Conservation (phyloP, 495 filamentous ascomycete genomes). For the Darksidea phi region DNA sequence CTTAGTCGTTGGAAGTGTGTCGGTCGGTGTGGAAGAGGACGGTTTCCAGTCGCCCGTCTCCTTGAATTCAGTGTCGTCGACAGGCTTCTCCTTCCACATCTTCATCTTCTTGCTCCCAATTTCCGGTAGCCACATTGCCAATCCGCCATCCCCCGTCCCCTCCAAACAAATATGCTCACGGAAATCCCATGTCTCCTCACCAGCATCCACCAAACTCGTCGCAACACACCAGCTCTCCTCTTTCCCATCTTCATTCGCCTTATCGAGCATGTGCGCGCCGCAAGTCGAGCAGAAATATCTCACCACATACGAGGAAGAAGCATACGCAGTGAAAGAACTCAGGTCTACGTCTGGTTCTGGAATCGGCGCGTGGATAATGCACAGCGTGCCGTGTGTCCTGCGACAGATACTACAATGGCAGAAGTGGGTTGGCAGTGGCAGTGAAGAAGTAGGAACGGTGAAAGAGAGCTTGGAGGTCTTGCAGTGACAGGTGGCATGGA, state of each 20-base stretch:
- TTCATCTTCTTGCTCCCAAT: conserved; percentile 7
- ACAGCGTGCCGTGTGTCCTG: conserved; percentile 57
- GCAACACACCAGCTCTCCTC: conserved; percentile 37
- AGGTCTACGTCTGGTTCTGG: conserved; percentile 36
- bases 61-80: not conserved
- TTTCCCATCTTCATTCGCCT: conserved; percentile 36
- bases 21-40: not conserved
- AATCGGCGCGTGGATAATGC: conserved; percentile 49
- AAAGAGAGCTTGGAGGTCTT: conserved; percentile 50
- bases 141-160: conserved; percentile 59
- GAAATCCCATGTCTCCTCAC: conserved; percentile 43
- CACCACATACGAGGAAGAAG: conserved; percentile 47
- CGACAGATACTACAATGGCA: conserved; percentile 69
- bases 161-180: conserved; percentile 49
- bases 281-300: conserved; percentile 67
- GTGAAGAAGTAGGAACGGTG: conserved; percentile 40
- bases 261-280: conserved; percentile 55
- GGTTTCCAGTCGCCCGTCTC: conserved; percentile 4
- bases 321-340: conserved; percentile 46
- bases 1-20: not conserved
- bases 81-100: conserved; percentile 10
- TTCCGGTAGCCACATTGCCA: conserved; percentile 44
- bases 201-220: conserved; percentile 40
- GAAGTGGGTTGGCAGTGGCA: conserved; percentile 45
- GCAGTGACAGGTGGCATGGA: conserved; percentile 54